Evolutionary conservation across 768 basidiomycete species (phyloP).

Genomic region (Termitomyces sp.): DNA sequence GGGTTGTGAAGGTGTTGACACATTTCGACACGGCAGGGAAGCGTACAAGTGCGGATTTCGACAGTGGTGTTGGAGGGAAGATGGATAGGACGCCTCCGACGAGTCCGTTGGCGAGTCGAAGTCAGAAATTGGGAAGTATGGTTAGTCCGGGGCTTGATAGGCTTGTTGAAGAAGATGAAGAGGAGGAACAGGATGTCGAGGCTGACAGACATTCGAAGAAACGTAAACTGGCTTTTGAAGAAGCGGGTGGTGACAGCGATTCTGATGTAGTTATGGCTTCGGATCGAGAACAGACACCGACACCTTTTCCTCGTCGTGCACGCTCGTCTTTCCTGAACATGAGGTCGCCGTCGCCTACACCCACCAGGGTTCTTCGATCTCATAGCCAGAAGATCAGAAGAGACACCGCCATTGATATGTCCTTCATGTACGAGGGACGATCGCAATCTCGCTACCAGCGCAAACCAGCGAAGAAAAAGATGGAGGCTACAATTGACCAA

Average conservation of each 20-base stretch:
- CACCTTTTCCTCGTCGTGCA: slow-evolving; percentile 10
- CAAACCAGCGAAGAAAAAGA: background rate
- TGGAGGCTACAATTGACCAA: background rate
- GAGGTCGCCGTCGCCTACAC: slow-evolving; percentile 7
- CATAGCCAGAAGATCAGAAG: slow-evolving; percentile 9
- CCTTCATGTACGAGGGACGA: slow-evolving; percentile 8
- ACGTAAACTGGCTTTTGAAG: slow-evolving; percentile 17
- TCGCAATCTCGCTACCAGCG: slow-evolving; percentile 4
- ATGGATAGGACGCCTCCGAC: slow-evolving; percentile 24
- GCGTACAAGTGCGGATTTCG: background rate
- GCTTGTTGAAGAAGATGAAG: slow-evolving; percentile 25
- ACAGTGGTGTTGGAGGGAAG: background rate
- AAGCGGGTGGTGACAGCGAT: slow-evolving; percentile 9
- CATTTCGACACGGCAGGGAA: slow-evolving; percentile 11
- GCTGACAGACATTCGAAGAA: slow-evolving; percentile 18
- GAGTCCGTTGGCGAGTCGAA: slow-evolving; percentile 29
- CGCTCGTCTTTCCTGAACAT: background rate
- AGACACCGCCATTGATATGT: slow-evolving; percentile 7
- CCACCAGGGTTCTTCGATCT: slow-evolving; percentile 13
- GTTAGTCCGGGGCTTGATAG: slow-evolving; percentile 21
- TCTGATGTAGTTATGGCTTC: slow-evolving; percentile 10
- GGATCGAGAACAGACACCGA: slow-evolving; percentile 13
- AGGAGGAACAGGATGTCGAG: slow-evolving; percentile 6
- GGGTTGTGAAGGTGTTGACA: slow-evolving; percentile 18
- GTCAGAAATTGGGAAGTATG: slow-evolving; percentile 13